Evolutionary conservation across 2,329 filamentous ascomycete genomes (phyloP), one percentile per base, ranked within the genome.

Genomic region (Sphaceloma murrayae): DNA sequence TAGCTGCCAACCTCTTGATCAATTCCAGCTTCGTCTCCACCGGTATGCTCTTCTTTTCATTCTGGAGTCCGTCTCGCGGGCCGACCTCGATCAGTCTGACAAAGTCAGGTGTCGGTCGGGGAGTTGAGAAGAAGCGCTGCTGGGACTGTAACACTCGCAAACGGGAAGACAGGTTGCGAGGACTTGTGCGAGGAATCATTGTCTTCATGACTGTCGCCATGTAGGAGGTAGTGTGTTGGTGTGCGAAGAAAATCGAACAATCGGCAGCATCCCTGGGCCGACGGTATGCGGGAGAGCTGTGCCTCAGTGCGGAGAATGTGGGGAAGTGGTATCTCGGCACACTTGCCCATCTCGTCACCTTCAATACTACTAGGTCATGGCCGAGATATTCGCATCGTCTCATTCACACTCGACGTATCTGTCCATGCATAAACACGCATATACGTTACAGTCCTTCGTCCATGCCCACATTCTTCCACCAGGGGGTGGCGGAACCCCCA

Each of bases 11-110:
- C 48, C 75, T 69, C 52, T 80, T 72, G 29, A 93, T 82, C 43
- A 93, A 64, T 52, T 87, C 77, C 45, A 89, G 74, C 62, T 93
- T 93, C 2, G 79, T 86, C 5, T 72, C 68, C 8, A 85, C 67
- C 0, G 83, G 69, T 51, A 93, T 81, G 19, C 70, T 70, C 51
- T 69, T 75, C 64, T 82, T 83, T 67, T 91, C 83, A 58, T 91
- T 93, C 60, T 94, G 85, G 43, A 93, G 66, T n/a, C 85, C 85
- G 67, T 93, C 85, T 52, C 85, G 73, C 24, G 85, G 85, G 6
- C 84, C 85, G 50, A 93, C 85, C 66, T 93, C 85, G 49, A 91
- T 80, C 29, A 93, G 78, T 30, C 71, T 66, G 29, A 75, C 68
- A 50, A 65, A 59, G 52, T 70, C 66, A 42, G 57, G 54, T 30